Evolutionary conservation across 768 basidiomycete genomes (phyloP), one percentile per base, ranked within the genome.

Genomic region (Chalciporus piperatus): DNA sequence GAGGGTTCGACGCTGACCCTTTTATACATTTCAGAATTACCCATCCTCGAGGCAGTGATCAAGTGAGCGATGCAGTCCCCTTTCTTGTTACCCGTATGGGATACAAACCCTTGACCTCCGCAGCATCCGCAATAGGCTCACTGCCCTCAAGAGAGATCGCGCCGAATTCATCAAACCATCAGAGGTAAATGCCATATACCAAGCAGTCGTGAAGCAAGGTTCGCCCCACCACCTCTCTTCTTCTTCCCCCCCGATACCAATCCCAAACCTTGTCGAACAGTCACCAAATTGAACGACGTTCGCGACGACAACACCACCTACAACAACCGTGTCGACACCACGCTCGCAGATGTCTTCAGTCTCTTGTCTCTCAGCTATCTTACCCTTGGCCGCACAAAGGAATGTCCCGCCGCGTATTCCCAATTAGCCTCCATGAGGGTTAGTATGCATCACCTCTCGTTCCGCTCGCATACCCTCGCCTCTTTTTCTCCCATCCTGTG

Each of bases 361-460:
- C 79, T 99, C 44, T 81, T 99, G 40, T 96, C 93, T 13, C 81
- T 99, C 58, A 98, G 97, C 79, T 99, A 94, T 76, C 84, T 99
- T 61, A 97, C 95, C 33, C 94, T 99, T 55, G 97, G 97, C 39
- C 95, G 94, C 74, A 94, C 92, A 37, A 84, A 86, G 58, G 95
- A 98, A 69, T 87, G 87, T 10, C 95, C 96, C 0, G 96, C 95
- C 22, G 92, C 89, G 0, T 99, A 97, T 70, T 92, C 91, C 56
- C 97, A 98, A 63, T 85, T 98, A 56, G 92, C 93, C 35, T 93
- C 88, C 53, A 97, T 99, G 87, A 76, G 89, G 72, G 94, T 98
- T 63, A 80, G 93, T 85, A 47, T 51, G 40, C 47, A 50, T 47
- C 50, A 28, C 20, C 41, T 47, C 28, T 40, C 43, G 23, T 48